These are phyloP conservation scores for Yamadazyma blattariae DNA, from an alignment of 1,139 yeast genomes.

Conservation along the genomic window DNA sequence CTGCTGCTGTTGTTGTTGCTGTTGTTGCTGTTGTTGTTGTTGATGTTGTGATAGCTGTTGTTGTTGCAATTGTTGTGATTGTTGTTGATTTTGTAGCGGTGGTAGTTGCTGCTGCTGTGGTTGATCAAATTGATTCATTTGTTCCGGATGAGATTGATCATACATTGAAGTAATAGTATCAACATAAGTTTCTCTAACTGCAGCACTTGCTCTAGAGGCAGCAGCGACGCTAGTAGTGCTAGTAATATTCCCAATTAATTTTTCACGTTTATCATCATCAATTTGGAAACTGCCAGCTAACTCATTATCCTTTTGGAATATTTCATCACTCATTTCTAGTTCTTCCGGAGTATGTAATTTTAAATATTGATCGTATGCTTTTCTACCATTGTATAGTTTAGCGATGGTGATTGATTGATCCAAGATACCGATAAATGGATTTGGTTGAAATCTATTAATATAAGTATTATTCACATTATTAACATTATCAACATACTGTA, in stretches of 20 bases:
- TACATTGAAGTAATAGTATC: slow-evolving; percentile 2
- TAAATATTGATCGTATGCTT: slow-evolving; percentile 30
- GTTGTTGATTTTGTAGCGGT: slow-evolving; percentile 6
- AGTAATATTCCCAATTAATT: slow-evolving; percentile 8
- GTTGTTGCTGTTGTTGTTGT: not conserved
- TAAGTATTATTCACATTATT: too few relatives aligned
- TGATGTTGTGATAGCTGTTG: not conserved
- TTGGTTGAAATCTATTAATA: too few relatives aligned
- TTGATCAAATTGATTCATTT: slow-evolving; percentile 1
- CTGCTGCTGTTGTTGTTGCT: not conserved
- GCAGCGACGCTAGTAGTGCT: slow-evolving; percentile 9
- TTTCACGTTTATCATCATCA: slow-evolving; percentile 10
- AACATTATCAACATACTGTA: too few relatives aligned
- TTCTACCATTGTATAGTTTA: slow-evolving; percentile 33
- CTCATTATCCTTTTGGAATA: slow-evolving; percentile 27
- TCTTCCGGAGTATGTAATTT: slow-evolving; percentile 30
- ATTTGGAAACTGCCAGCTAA: slow-evolving; percentile 6
- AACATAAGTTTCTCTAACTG: slow-evolving; percentile 5
- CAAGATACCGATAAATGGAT: slow-evolving; percentile 19
- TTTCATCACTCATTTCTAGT: slow-evolving; percentile 30
- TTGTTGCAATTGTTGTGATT: not conserved
- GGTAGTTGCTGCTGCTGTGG: too few relatives aligned
- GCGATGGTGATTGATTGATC: slow-evolving; percentile 46
- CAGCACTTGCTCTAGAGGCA: slow-evolving; percentile 9
- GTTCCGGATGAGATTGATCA: slow-evolving; percentile 1